Percentiles rank a stretch among this genome's conserved stretches.
These are phyloP conservation scores for Gossypium davidsonii DNA, from an alignment of 441 rosid genomes.

Conservation along the genomic window DNA sequence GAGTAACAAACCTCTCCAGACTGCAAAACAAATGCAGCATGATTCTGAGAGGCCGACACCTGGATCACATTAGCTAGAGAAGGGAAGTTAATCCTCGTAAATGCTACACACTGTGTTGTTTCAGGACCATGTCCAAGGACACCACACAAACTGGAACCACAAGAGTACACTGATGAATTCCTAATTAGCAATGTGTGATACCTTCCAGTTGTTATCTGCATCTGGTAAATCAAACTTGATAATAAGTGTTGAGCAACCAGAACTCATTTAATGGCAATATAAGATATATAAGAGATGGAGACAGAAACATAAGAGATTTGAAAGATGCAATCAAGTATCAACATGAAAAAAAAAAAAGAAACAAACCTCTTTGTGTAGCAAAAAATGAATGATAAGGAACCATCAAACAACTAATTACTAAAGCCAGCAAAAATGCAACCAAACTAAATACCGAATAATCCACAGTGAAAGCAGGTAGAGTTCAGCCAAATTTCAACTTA, in stretches of 20 bases:
- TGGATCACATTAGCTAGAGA: constrained; percentile 52
- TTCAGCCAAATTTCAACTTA: neutral
- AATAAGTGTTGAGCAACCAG: constrained; percentile 12
- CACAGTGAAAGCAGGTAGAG: neutral
- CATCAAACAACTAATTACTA: neutral
- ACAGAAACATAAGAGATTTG: neutral
- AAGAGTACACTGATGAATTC: constrained; percentile 80
- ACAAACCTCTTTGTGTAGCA: neutral
- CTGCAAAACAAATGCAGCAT: constrained; percentile 76
- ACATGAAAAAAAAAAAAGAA: neutral
- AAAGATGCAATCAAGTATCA: neutral
- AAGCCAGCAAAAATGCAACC: neutral
- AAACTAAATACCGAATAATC: neutral
- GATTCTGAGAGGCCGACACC: constrained; percentile 88
- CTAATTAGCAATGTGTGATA: constrained; percentile 83
- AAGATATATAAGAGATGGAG: neutral
- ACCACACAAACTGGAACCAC: constrained; percentile 80
- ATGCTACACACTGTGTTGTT: constrained; percentile 79
- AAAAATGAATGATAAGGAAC: neutral
- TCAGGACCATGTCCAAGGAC: constrained; percentile 94
- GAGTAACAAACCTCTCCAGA: constrained; percentile 78
- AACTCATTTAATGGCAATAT: constrained; percentile 2
- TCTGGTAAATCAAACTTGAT: constrained; percentile 41
- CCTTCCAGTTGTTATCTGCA: constrained; percentile 92
- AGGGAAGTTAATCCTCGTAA: constrained; percentile 65